These are phyloP conservation scores for Akanthomyces uredinophilus DNA, from an alignment of 2,329 filamentous ascomycete genomes.

Conservation along the genomic window DNA sequence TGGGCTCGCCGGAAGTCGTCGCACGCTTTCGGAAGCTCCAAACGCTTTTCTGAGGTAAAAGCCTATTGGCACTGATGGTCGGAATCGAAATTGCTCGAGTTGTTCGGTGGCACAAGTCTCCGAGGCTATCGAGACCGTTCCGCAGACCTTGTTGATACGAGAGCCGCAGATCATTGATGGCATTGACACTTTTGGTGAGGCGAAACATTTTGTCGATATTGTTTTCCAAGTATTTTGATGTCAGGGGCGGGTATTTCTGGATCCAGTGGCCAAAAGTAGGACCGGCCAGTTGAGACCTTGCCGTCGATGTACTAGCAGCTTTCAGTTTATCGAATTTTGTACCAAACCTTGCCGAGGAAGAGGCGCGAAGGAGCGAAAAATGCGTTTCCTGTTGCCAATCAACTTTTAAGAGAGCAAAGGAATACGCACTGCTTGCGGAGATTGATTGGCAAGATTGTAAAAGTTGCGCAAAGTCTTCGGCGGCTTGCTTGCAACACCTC, in stretches of 20 bases:
- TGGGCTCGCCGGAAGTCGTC: slow-evolving; percentile 18
- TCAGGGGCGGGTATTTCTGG: not conserved
- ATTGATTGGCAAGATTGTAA: not conserved
- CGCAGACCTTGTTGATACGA: slow-evolving; percentile 40
- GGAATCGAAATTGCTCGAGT: slow-evolving; percentile 46
- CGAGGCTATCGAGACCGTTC: slow-evolving; percentile 42
- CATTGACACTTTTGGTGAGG: not conserved
- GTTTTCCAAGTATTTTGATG: not conserved
- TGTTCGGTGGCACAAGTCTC: slow-evolving; percentile 43
- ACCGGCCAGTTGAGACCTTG: no score
- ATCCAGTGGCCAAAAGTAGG: not conserved
- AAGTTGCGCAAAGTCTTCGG: not conserved
- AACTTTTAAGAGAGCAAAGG: not conserved
- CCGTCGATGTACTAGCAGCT: no score
- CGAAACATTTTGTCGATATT: not conserved
- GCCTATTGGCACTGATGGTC: slow-evolving; percentile 50
- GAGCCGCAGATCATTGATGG: not conserved
- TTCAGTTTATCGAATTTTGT: no score
- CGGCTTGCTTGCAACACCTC: not conserved
- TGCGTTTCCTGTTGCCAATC: slow-evolving; percentile 6
- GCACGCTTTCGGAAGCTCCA: slow-evolving; percentile 43
- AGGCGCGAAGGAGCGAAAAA: no score
- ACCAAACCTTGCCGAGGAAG: no score
- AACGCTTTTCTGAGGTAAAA: slow-evolving; percentile 44
- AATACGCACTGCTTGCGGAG: not conserved